These are phyloP conservation scores for Fistulinella prunicolor DNA, from an alignment of 768 basidiomycete genomes.

Conservation along the genomic window DNA sequence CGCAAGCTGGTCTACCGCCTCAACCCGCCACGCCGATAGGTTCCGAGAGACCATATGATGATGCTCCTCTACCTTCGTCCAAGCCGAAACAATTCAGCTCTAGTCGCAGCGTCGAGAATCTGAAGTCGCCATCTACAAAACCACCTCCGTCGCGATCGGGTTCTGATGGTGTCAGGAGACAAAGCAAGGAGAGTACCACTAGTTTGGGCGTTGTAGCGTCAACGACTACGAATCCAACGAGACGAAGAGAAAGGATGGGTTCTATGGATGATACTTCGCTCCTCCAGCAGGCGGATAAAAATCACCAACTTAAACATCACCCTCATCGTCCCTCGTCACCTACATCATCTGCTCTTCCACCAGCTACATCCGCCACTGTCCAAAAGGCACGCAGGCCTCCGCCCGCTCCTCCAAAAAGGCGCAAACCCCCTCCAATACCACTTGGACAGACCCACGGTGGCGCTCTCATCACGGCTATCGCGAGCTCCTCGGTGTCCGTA, in stretches of 20 bases:
- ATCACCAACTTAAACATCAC: constrained; percentile 14
- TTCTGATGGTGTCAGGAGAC: constrained; percentile 39
- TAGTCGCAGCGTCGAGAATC: constrained; percentile 64
- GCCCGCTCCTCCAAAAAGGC: constrained; percentile 63
- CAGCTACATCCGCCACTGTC: constrained; percentile 18
- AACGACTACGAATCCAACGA: constrained; percentile 16
- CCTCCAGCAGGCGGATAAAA: constrained; percentile 17
- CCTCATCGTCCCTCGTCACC: constrained; percentile 19
- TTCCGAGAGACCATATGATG: constrained; percentile 17
- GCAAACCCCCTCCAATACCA: constrained; percentile 73
- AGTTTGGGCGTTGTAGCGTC: constrained; percentile 31
- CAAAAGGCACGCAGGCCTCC: constrained; percentile 48
- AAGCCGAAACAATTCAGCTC: constrained; percentile 51
- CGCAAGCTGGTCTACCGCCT: constrained; percentile 23
- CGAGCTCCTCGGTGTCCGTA: constrained; percentile 34
- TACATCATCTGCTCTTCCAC: constrained; percentile 14
- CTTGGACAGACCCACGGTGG: constrained; percentile 46
- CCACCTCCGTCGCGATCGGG: constrained; percentile 32
- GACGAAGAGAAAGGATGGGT: constrained; percentile 24
- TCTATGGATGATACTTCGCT: constrained; percentile 28
- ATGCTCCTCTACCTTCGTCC: constrained; percentile 12
- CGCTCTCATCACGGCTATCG: constrained; percentile 59
- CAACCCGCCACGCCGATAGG: not conserved
- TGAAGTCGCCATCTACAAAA: constrained; percentile 35
- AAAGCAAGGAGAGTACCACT: constrained; percentile 37